Base-by-base conservation (phyloP, 2,329 filamentous ascomycete species). In the Parastagonospora avenae region DNA sequence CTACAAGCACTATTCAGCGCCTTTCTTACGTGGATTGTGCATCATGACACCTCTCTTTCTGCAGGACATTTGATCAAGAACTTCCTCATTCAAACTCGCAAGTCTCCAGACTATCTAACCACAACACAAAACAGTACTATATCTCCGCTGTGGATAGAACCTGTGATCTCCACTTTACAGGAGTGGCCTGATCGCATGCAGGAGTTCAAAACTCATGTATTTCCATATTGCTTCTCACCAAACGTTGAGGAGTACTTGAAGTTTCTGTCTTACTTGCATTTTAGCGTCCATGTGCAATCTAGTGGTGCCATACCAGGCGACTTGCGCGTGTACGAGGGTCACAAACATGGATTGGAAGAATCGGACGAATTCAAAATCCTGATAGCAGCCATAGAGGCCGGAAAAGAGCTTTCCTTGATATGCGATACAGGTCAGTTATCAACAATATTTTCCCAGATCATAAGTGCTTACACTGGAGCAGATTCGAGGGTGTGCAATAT, bases 351-450 rank as follows among this genome's bases (percentile, higher is more conserved):
- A 4, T 38, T 69, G 27, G 53, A 56, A 8, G 49, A 40, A 8
- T 48, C 52, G 6, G 66, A 68, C 37, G 71, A 70, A 48, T 73
- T 72, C 42, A 64, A 57, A 19, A 61, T 75, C 9, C 56, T 76
- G 8, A 60, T 75, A 47, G 73, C 75, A 19, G 69, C 75, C 1
- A 63, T 80, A 11, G 73, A 77, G 43, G 70, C 74, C 24, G 77
- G 77, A 5, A 80, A 80, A 59, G 77, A 79, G 38, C 54, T 77
- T n/a, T 77, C 76, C 0, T 63, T 80, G 10, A 58, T 80, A 14
- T 63, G 69, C 14, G 77, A 79, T 40, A 66, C 64, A 24, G 70
- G 72, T 74, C 56, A 45, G 71, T 64, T 2, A 8, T 12, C 8
- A 2, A 7, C 16, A 40, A 12, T 27, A 11, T 14, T 4, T 41